Conservation (phyloP, 1,139 yeast genomes). For the Wickerhamiella pararugosa region DNA sequence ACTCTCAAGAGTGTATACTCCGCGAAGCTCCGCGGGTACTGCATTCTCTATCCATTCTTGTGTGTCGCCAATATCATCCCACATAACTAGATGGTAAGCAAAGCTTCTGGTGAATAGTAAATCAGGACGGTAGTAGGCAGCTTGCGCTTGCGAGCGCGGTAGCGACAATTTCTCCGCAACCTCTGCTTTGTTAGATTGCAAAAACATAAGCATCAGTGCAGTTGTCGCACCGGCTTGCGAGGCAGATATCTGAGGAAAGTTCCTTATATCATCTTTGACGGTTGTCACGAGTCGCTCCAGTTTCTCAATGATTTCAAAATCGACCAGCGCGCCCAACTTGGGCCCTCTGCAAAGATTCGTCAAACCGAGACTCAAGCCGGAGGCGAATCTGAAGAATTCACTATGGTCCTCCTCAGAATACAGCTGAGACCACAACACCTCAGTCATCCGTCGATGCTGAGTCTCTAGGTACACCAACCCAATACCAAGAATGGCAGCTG, state of each 20-base stretch:
- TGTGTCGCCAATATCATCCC: constrained; percentile 47
- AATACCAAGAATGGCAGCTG: constrained; percentile 83
- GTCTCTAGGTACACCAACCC: constrained; percentile 70
- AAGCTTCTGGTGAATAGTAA: constrained; percentile 52
- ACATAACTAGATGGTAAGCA: constrained; percentile 57
- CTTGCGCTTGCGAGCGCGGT: constrained; percentile 45
- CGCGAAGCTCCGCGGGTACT: constrained; percentile 29
- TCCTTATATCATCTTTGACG: constrained; percentile 52
- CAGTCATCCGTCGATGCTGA: constrained; percentile 80
- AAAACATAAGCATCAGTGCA: constrained; percentile 60
- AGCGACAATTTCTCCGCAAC: constrained; percentile 51
- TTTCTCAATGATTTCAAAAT: constrained; percentile 16
- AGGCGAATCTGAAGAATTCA: constrained; percentile 78
- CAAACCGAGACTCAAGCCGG: constrained; percentile 78
- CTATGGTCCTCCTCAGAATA: constrained; percentile 17
- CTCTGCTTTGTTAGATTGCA: constrained; percentile 46
- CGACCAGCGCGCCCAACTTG: constrained; percentile 11
- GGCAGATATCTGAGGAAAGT: constrained; percentile 49
- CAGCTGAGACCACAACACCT: constrained; percentile 48
- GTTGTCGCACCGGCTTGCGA: constrained; percentile 60
- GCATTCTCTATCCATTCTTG: constrained; percentile 47
- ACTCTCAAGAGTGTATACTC: constrained; percentile 32
- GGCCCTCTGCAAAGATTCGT: constrained; percentile 70
- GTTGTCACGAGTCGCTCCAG: constrained; percentile 43
- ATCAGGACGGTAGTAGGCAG: constrained; percentile 74